Percentiles rank a stretch among this genome's conserved stretches.
Evolutionary conservation across 2,329 filamentous ascomycete genomes (phyloP).

Genomic region (Geosmithia morbida): DNA sequence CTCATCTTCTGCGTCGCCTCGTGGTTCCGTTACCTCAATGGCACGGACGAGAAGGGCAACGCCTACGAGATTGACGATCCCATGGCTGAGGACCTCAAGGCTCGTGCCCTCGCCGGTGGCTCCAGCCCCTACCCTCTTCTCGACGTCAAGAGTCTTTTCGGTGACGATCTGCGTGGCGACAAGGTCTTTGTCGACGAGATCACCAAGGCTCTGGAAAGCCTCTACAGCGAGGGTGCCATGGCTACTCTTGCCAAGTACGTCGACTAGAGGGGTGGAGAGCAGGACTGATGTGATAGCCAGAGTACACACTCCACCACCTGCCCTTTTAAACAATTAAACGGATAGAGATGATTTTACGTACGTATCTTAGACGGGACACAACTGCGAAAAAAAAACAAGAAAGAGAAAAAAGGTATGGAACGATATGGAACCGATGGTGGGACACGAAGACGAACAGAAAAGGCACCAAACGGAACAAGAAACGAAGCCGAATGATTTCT

Average conservation of each 20-base stretch:
- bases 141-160: conserved; percentile 30
- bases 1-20: conserved; percentile 31
- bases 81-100: conserved; percentile 30
- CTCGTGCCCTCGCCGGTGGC: conserved; percentile 26
- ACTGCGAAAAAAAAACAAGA: neutral
- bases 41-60: conserved; percentile 31
- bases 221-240: conserved; percentile 30
- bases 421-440: neutral
- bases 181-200: conserved; percentile 31
- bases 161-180: conserved; percentile 33
- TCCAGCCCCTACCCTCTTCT: conserved; percentile 25
- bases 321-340: neutral
- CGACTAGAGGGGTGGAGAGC: conserved; percentile 3
- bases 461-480: neutral
- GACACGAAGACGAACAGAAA: neutral
- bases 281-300: neutral
- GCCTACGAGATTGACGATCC: conserved; percentile 28
- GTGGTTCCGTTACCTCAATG: conserved; percentile 36
- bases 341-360: neutral
- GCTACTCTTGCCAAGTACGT: conserved; percentile 35
- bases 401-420: neutral
- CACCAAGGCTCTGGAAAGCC: conserved; percentile 28
- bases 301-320: no score
- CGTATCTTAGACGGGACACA: neutral
- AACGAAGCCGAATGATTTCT: no score